Base-by-base conservation (phyloP, 352 stramenopile genomes). In the Phytophthora fragariae region DNA sequence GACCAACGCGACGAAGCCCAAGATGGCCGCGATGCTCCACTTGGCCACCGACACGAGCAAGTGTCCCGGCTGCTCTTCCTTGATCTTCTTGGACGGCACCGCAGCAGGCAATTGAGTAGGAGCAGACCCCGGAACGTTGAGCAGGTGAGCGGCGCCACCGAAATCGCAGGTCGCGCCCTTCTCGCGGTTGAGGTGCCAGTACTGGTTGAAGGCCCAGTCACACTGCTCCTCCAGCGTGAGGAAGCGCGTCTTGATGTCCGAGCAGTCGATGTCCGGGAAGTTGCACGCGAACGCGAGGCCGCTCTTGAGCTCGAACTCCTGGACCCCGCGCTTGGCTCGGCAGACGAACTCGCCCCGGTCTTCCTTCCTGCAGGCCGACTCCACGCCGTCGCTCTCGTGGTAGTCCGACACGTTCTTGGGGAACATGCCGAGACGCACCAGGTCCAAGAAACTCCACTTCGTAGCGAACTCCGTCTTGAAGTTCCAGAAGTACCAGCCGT, bases 401-500 rank as follows among this genome's bases (percentile, higher is more conserved):
- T 93, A 94, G 64, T 80, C 65, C 60, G 84, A 91, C 50, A 95
- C 83, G 72, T 93, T 93, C 68, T 92, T 92, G 11, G 88, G 88
- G 73, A 95, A 90, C 14, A 73, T 76, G 10, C 88, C 88, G n/a
- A 82, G 31, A 37, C 82, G 83, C 57, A 85, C 72, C 19, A 93
- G 74, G 50, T 85, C 69, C 75, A 98, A 80, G 66, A 98, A 98
- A 49, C 91, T 94, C 96, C 94, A 99, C 53, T 91, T 87, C 24
- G 87, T 86, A 29, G 93, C 85, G 24, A 98, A 79, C 75, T 99
- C 94, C 1, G 94, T 98, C 69, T 97, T 93, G 76, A 98, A 99
- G 80, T 98, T 99, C 96, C 94, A 98, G 75, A 98, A 99, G 84
- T 97, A 98, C 80, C 94, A 97, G 19, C 95, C 96, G 81, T 99